phyloP scores from a whole-genome alignment of 495 filamentous ascomycete genomes.

The Aspergillus bertholletiae region DNA sequence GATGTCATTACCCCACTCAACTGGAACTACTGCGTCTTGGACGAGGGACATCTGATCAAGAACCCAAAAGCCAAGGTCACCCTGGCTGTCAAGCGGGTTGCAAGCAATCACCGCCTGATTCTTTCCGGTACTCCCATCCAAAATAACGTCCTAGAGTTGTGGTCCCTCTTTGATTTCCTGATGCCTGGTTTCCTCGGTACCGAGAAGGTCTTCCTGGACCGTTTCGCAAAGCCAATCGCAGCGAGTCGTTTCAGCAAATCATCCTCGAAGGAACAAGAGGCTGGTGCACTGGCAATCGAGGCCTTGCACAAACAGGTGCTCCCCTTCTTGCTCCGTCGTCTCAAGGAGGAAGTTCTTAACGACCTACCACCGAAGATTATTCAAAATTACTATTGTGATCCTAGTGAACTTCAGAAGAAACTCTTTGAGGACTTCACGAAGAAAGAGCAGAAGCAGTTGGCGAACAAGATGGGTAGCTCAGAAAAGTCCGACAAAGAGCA shows the following conservation, averaged over 20 bases:
- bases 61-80: constrained; percentile 94
- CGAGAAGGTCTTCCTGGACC: constrained; percentile 95
- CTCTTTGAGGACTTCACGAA: constrained; percentile 95
- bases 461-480: constrained; percentile 67
- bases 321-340: constrained; percentile 90
- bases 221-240: constrained; percentile 96
- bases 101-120: constrained; percentile 91
- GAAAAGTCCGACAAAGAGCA: constrained; percentile 95
- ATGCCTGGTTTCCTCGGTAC: constrained; percentile 99
- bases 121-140: constrained; percentile 97
- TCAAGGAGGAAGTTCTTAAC: constrained; percentile 97
- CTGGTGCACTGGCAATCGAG: constrained; percentile 91
- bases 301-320: constrained; percentile 96
- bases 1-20: constrained; percentile 76
- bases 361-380: constrained; percentile 97
- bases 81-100: constrained; percentile 79
- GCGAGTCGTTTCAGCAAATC: constrained; percentile 93
- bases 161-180: constrained; percentile 97
- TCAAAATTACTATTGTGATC: constrained; percentile 99
- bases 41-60: constrained; percentile 98
- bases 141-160: constrained; percentile 97
- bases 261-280: constrained; percentile 97
- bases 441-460: constrained; percentile 81
- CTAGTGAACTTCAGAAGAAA: constrained; percentile 89
- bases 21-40: constrained; percentile 97